A percentile compares a stretch with the other conserved stretches of the same genome.
Evolutionary conservation across 2,329 filamentous ascomycete species (phyloP).

Genomic region (Dactylellina parvicollis): DNA sequence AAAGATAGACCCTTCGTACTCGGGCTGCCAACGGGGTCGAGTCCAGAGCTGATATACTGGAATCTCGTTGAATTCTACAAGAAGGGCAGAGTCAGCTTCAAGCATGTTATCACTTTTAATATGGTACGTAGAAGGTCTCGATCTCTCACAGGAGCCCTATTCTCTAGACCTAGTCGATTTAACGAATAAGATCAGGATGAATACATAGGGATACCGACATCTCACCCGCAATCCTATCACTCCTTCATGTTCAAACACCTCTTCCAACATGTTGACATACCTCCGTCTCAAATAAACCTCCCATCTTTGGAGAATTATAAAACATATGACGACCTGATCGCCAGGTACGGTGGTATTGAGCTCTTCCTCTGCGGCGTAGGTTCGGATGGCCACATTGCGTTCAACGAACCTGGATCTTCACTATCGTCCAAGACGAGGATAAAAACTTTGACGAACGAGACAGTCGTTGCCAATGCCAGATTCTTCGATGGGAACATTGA

Average conservation of each 20-base stretch:
- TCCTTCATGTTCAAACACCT: constrained; percentile 94
- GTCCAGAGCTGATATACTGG: constrained; percentile 80
- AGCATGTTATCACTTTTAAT: constrained; percentile 90
- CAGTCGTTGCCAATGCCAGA: constrained; percentile 82
- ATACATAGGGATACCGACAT: constrained; percentile 83
- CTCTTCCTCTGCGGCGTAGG: constrained; percentile 86
- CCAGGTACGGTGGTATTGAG: constrained; percentile 78
- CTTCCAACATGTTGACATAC: constrained; percentile 85
- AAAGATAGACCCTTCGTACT: constrained; percentile 80
- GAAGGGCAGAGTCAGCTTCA: constrained; percentile 75
- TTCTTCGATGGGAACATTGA: constrained; percentile 81
- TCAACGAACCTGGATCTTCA: constrained; percentile 87
- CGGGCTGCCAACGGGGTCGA: constrained; percentile 83
- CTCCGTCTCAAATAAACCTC: constrained; percentile 83
- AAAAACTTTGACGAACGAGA: constrained; percentile 88
- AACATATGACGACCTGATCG: constrained; percentile 81
- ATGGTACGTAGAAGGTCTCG: constrained; percentile 66
- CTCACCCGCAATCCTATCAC: constrained; percentile 87
- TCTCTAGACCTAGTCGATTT: too few species aligned
- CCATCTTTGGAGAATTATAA: constrained; percentile 80
- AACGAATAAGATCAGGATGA: too few species aligned
- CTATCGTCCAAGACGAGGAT: constrained; percentile 80
- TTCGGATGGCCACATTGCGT: constrained; percentile 86
- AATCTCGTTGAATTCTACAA: constrained; percentile 70
- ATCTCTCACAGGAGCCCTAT: too few species aligned